Percentiles rank a stretch among this genome's conserved stretches.
These are phyloP conservation scores for Groenewaldozyma salmanticensis DNA, from an alignment of 805 yeast species.

Conservation along the genomic window DNA sequence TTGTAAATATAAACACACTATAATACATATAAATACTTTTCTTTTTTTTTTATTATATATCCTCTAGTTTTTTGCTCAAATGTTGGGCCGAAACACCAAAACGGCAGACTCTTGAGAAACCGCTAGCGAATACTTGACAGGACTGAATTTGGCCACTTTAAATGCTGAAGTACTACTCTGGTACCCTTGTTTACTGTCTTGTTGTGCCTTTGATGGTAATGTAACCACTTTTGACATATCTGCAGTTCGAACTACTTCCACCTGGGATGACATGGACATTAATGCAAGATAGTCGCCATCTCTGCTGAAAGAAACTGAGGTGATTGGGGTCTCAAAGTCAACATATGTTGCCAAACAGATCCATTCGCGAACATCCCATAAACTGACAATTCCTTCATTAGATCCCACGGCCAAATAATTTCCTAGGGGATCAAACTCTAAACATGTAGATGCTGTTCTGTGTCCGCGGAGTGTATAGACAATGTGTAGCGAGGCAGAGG, in stretches of 20 bases:
- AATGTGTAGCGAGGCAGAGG: conserved; percentile 7
- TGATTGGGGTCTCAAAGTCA: conserved; percentile 30
- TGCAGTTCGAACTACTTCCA: no score
- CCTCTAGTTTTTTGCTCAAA: no score
- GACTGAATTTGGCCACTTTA: no score
- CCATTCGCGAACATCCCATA: conserved; percentile 39
- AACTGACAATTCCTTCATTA: conserved; percentile 44
- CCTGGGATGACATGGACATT: conserved; percentile 21
- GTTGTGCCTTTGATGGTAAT: no score
- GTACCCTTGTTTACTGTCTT: no score
- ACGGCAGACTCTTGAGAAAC: no score
- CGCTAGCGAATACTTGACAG: no score
- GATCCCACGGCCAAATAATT: conserved; percentile 43
- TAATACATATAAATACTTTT: conserved; percentile 4
- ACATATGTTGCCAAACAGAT: conserved; percentile 31
- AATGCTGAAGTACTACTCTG: no score
- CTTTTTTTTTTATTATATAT: no score
- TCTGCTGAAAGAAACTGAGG: conserved; percentile 31
- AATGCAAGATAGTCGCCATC: conserved; percentile 41
- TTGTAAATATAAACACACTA: background rate
- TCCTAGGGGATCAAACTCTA: conserved; percentile 46
- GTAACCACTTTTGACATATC: no score
- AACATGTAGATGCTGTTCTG: conserved; percentile 38
- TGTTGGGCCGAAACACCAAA: no score
- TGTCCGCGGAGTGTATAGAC: conserved; percentile 33